Evolutionary conservation across 75 land plant genomes (phyloP).

Genomic region (Pinus taeda): DNA sequence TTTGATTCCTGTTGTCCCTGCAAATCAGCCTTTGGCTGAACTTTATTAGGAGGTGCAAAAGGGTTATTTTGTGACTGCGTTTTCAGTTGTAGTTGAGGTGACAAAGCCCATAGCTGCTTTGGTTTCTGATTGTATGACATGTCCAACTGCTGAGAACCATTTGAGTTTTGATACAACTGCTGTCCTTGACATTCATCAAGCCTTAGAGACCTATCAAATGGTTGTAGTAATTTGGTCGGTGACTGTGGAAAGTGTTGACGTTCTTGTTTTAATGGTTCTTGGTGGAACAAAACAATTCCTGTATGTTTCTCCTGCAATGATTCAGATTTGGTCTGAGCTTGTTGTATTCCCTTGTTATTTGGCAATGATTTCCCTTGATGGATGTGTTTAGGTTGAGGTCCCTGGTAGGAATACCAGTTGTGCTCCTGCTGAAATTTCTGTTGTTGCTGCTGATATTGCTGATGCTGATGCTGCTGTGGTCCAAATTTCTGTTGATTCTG

Average conservation of each 20-base stretch:
- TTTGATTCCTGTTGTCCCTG: conserved; percentile 38
- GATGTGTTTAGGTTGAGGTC: conserved; percentile 20
- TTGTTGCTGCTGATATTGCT: conserved; percentile 33
- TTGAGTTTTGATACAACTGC: conserved; percentile 9
- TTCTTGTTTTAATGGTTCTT: conserved; percentile 17
- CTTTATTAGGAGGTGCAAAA: conserved; percentile 13
- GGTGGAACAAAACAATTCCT: conserved; percentile 15
- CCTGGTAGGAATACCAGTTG: conserved; percentile 22
- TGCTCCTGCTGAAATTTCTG: conserved; percentile 32
- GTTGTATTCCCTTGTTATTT: conserved; percentile 17
- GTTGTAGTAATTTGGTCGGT: conserved; percentile 29
- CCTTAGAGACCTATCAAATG: conserved; percentile 12
- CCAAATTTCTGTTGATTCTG: neutral
- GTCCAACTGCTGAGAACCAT: conserved; percentile 18
- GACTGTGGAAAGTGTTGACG: conserved; percentile 27
- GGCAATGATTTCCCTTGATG: conserved; percentile 17
- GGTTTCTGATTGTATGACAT: conserved; percentile 18
- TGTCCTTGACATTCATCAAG: conserved; percentile 10
- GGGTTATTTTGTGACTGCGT: conserved; percentile 25
- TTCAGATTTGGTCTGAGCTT: conserved; percentile 7
- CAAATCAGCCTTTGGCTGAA: conserved; percentile 17
- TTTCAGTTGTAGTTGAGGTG: conserved; percentile 18
- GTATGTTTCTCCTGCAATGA: conserved; percentile 12
- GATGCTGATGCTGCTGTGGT: conserved; percentile 29
- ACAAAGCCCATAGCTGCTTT: conserved; percentile 29